Conservation (phyloP, 2,329 filamentous ascomycete genomes). For the Rhexocercosporidium sp. region DNA sequence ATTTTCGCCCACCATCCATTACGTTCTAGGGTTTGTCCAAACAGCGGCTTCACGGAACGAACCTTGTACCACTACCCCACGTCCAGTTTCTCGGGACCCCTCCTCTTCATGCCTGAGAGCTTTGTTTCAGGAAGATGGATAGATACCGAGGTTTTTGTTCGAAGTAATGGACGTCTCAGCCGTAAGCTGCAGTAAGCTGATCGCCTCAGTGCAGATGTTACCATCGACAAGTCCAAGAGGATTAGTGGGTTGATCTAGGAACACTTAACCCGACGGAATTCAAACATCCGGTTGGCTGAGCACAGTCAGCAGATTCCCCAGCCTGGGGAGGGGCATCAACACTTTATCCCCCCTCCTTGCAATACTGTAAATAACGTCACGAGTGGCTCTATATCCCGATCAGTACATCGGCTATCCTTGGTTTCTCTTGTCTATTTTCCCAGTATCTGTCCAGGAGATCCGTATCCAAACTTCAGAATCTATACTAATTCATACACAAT, state of each 20-base stretch:
- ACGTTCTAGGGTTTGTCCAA: background rate
- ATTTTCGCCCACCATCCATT: background rate
- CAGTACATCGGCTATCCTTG: background rate
- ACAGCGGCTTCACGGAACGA: background rate
- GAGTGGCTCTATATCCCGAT: constrained; percentile 5
- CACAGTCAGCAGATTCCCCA: constrained; percentile 8
- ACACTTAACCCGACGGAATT: background rate
- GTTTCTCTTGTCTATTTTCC: background rate
- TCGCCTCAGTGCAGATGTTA: too few relatives aligned
- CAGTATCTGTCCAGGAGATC: background rate
- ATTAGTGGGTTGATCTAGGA: background rate
- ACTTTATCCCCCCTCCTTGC: constrained; percentile 15
- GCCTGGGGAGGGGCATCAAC: background rate
- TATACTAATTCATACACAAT: background rate
- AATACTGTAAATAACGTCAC: constrained; percentile 19
- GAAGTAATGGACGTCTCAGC: background rate
- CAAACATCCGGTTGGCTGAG: constrained; percentile 16
- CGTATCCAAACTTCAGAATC: background rate
- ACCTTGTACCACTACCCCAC: constrained; percentile 6
- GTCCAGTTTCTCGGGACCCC: background rate
- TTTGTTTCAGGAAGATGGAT: background rate
- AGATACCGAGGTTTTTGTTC: background rate
- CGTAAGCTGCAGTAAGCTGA: too few relatives aligned
- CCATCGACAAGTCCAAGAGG: background rate
- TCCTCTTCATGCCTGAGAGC: background rate